These are phyloP conservation scores for Hanseniaspora occidentalis DNA, from an alignment of 805 yeast genomes.

Conservation along the genomic window DNA sequence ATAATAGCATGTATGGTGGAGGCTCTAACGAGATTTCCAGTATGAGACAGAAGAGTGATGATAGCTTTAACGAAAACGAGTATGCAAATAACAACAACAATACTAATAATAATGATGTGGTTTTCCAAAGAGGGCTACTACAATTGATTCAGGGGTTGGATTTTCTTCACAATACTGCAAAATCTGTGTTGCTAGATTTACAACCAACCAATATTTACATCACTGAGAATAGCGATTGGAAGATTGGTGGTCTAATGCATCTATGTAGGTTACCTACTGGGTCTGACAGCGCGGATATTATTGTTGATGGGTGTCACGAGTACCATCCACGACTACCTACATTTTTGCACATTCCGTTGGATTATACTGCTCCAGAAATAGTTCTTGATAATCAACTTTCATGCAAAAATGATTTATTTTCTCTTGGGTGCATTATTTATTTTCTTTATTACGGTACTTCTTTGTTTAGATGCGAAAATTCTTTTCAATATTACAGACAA, in stretches of 20 bases:
- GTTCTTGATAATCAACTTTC: constrained; percentile 51
- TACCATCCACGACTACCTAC: constrained; percentile 64
- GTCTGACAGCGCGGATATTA: constrained; percentile 43
- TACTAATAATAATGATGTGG: constrained; percentile 23
- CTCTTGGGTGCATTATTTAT: constrained; percentile 67
- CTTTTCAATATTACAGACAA: constrained; percentile 48
- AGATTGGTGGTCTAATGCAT: constrained; percentile 62
- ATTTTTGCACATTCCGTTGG: constrained; percentile 56
- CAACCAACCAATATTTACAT: constrained; percentile 69
- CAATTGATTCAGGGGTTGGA: constrained; percentile 69
- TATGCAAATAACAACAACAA: constrained; percentile 1
- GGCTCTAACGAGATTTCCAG: constrained; percentile 47
- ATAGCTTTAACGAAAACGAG: constrained; percentile 1
- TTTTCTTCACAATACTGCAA: constrained; percentile 69
- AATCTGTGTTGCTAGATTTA: constrained; percentile 62
- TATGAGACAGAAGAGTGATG: constrained; percentile 5
- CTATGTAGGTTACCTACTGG: constrained; percentile 36
- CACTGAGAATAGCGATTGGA: constrained; percentile 89
- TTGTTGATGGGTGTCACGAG: constrained; percentile 35
- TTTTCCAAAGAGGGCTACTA: constrained; percentile 70
- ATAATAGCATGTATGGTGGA: background rate
- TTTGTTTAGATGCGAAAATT: constrained; percentile 38
- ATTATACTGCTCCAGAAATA: constrained; percentile 78
- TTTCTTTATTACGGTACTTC: constrained; percentile 49
- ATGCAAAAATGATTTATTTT: constrained; percentile 68